Conservation (phyloP, 495 filamentous ascomycete species). For the Penicillium malachiteum region DNA sequence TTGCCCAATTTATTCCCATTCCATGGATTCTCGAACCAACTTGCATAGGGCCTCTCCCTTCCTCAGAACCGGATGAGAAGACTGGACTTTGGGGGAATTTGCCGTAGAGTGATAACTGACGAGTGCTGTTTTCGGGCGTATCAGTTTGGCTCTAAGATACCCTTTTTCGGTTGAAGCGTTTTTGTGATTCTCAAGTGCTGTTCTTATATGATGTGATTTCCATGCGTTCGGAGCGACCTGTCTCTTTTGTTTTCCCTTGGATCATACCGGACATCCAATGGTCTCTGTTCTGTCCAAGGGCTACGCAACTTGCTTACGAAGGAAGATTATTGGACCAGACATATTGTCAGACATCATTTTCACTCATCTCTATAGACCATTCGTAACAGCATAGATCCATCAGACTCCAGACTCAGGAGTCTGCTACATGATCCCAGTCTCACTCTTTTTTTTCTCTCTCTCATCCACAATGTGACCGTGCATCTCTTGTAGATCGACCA, state of each 20-base stretch:
- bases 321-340: slow-evolving; percentile 10
- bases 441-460: slow-evolving; percentile 14
- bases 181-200: neutral
- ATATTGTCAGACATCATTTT: slow-evolving; percentile 31
- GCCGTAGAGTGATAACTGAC: neutral
- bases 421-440: slow-evolving; percentile 22
- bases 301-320: neutral
- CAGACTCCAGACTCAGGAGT: slow-evolving; percentile 20
- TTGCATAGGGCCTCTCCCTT: too few relatives aligned
- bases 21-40: neutral
- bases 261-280: neutral
- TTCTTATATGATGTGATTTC: neutral
- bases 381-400: slow-evolving; percentile 50
- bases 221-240: too few relatives aligned
- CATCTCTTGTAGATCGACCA: slow-evolving; percentile 4
- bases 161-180: neutral
- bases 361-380: slow-evolving; percentile 47
- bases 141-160: neutral
- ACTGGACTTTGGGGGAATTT: neutral
- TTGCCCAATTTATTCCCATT: neutral
- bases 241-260: neutral
- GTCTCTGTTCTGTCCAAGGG: neutral
- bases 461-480: slow-evolving; percentile 12
- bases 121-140: neutral
- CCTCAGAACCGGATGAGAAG: too few relatives aligned